Evolutionary conservation across 75 land plant genomes (phyloP).

Genomic region (Sequoia sempervirens): DNA sequence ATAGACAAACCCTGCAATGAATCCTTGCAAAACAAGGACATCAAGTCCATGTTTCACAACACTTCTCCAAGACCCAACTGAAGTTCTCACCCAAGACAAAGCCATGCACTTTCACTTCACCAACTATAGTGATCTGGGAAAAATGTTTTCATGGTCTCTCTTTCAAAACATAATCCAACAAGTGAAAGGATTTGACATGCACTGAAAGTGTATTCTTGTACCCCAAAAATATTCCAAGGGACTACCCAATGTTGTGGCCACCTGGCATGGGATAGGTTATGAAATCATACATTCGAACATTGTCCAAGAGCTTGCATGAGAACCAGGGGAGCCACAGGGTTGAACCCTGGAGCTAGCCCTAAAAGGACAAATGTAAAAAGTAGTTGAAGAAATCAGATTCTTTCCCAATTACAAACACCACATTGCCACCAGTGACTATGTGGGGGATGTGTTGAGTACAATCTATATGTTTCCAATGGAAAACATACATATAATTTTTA

Average conservation of each 20-base stretch:
- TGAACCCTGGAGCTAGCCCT: conserved; percentile 27
- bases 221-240: conserved; percentile 37
- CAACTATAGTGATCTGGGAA: neutral
- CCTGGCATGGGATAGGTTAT: conserved; percentile 85
- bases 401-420: conserved; percentile 67
- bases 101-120: neutral
- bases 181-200: neutral
- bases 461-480: conserved; percentile 64
- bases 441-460: conserved; percentile 51
- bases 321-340: conserved; percentile 35
- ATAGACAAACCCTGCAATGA: conserved; percentile 13
- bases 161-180: neutral
- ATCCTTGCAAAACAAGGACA: conserved; percentile 66
- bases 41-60: conserved; percentile 33
- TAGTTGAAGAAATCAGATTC: conserved; percentile 58
- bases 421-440: conserved; percentile 68
- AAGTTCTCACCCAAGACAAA: neutral
- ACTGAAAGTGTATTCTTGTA: conserved; percentile 59
- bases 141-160: neutral
- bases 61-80: neutral
- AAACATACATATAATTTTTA: conserved; percentile 67
- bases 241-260: conserved; percentile 46
- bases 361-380: conserved; percentile 7
- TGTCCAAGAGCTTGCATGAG: conserved; percentile 61
- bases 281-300: conserved; percentile 77